Evolutionary conservation across 192 early-diverging fungal genomes (phyloP), one percentile per base, ranked within the genome.

Genomic region (Coemansia sp.): DNA sequence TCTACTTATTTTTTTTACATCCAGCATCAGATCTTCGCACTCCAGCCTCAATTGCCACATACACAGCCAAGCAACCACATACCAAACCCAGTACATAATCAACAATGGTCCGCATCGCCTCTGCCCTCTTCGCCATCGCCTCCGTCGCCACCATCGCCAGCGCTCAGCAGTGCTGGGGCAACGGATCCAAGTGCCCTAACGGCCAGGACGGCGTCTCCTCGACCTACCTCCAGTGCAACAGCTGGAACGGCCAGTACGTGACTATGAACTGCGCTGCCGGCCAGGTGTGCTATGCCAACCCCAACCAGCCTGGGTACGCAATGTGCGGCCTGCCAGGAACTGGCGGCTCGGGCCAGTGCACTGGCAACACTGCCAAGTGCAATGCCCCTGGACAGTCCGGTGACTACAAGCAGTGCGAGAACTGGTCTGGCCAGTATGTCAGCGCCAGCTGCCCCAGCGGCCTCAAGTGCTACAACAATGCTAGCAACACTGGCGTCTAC

Each of bases 231-330:
- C 80, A 83, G 75, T 83, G 80, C 68, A 73, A 77, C 58, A 73
- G 60, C 64, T 74, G 64, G 74, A 62, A 45, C 43, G 42, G 58
- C 11, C 56, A 70, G 51, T 83, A 74, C 46, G 64, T 59, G 32
- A 53, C 65, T n/a, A 42, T 49, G 46, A 60, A 65, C 65, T 83
- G 80, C 54, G 42, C 70, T 0, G 19, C 68, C 5, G 80, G 74
- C 46, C 80, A 83, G 60, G 80, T 83, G 29, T 83, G 80, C 80
- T 83, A 77, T 24, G 75, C 80, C 35, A 83, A 77, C 63, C 80
- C 80, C 20, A 82, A 65, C 70, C 71, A 57, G 40, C 71, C 71
- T 25, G 64, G 60, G 19, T 71, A 68, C 35, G 65, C 68, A 35
- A 76, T 76, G 80, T 83, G 80, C 38, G 80, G 75, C 2, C 71